Conservation (phyloP, 2,329 filamentous ascomycete genomes). For the Botrytis deweyae region DNA sequence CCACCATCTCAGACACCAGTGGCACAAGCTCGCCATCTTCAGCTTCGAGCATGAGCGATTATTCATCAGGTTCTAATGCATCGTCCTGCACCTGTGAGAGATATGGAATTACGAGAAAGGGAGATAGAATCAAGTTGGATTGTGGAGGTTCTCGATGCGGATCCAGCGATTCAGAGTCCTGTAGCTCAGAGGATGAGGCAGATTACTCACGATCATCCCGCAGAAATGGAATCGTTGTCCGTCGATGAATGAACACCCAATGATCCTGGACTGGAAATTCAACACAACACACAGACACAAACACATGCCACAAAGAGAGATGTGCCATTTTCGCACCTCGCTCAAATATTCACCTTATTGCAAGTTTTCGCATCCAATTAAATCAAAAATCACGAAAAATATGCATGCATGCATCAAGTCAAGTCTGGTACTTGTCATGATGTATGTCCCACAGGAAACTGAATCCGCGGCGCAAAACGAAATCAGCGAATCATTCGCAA, state of each 20-base stretch:
- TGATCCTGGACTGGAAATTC: slow-evolving; percentile 19
- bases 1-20: slow-evolving; percentile 72
- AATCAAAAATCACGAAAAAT: slow-evolving; percentile 8
- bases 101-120: slow-evolving; percentile 92
- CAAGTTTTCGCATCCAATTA: slow-evolving; percentile 14
- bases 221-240: slow-evolving; percentile 63
- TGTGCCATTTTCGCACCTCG: slow-evolving; percentile 1
- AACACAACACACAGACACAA: slow-evolving; percentile 21
- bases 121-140: slow-evolving; percentile 93
- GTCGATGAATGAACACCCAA: slow-evolving; percentile 33
- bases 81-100: slow-evolving; percentile 89
- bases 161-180: slow-evolving; percentile 68
- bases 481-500: slow-evolving; percentile 1
- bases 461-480: slow-evolving; percentile 35
- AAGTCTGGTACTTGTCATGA: slow-evolving; percentile 30
- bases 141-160: slow-evolving; percentile 88
- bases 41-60: slow-evolving; percentile 69
- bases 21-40: slow-evolving; percentile 67
- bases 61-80: slow-evolving; percentile 70
- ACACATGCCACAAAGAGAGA: slow-evolving; percentile 6
- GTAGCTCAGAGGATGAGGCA: slow-evolving; percentile 64
- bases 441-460: slow-evolving; percentile 34
- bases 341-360: slow-evolving; percentile 26
- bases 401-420: slow-evolving; percentile 26
- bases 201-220: slow-evolving; percentile 57